phyloP scores from a whole-genome alignment of 495 filamentous ascomycete genomes.

The Tuber aestivum region DNA sequence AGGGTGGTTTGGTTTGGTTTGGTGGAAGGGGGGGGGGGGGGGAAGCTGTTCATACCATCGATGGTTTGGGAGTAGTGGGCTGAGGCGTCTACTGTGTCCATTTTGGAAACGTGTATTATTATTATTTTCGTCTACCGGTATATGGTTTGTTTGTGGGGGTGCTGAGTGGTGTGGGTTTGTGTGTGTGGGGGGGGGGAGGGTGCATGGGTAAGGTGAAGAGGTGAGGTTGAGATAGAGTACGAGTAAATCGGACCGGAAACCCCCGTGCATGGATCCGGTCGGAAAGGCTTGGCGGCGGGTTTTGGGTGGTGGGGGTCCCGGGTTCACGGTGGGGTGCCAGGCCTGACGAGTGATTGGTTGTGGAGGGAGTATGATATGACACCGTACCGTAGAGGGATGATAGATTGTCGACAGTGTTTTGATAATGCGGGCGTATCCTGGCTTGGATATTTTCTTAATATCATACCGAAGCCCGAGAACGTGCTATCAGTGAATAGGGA shows the following conservation, averaged over 20 bases:
- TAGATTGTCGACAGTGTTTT: not conserved
- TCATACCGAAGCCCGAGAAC: not conserved
- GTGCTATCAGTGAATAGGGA: not conserved
- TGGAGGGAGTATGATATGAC: too few relatives aligned
- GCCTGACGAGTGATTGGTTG: not conserved
- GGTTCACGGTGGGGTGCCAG: too few relatives aligned
- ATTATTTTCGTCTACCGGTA: too few relatives aligned
- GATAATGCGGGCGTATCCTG: not conserved
- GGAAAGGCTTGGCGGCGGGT: not conserved
- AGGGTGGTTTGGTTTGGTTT: conserved; percentile 4
- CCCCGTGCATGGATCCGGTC: not conserved
- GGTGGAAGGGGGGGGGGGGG: conserved; percentile 51
- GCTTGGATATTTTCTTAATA: too few relatives aligned
- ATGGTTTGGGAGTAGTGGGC: conserved; percentile 31
- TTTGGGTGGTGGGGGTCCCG: not conserved
- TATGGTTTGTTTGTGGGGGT: not conserved
- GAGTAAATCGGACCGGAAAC: not conserved
- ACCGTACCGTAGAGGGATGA: too few relatives aligned
- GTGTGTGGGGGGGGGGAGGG: not conserved
- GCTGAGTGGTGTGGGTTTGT: not conserved
- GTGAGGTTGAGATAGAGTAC: not conserved
- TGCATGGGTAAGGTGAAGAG: too few relatives aligned
- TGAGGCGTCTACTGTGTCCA: conserved; percentile 39
- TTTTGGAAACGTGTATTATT: not conserved
- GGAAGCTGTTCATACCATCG: conserved; percentile 45